Evolutionary conservation across 805 yeast species (phyloP).

Genomic region (Candida coquimbonensis): DNA sequence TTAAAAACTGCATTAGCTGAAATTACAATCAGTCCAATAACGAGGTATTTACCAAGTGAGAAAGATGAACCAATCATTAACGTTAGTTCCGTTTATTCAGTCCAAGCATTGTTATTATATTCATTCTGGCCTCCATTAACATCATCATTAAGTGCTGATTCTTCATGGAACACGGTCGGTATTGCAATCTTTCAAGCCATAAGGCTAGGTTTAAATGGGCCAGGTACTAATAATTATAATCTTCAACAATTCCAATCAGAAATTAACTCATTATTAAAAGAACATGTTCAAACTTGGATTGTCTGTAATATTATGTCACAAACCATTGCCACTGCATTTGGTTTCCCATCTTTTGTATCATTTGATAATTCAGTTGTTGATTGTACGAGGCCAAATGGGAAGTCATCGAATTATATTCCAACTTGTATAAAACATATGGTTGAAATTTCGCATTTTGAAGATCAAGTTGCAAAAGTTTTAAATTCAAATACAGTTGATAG

Average conservation of each 20-base stretch:
- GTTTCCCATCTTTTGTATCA: slow-evolving; percentile 88
- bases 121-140: slow-evolving; percentile 96
- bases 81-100: slow-evolving; percentile 87
- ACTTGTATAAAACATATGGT: slow-evolving; percentile 58
- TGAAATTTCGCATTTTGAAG: slow-evolving; percentile 79
- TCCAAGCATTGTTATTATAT: slow-evolving; percentile 83
- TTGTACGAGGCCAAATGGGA: slow-evolving; percentile 38
- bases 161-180: slow-evolving; percentile 93
- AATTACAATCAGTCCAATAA: slow-evolving; percentile 83
- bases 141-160: slow-evolving; percentile 89
- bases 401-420: slow-evolving; percentile 22
- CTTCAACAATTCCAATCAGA: slow-evolving; percentile 32
- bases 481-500: slow-evolving; percentile 65
- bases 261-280: slow-evolving; percentile 40
- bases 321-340: slow-evolving; percentile 84
- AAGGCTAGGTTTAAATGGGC: slow-evolving; percentile 83
- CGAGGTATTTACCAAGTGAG: slow-evolving; percentile 73
- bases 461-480: slow-evolving; percentile 72
- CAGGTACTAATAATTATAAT: slow-evolving; percentile 44
- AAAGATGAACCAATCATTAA: slow-evolving; percentile 77
- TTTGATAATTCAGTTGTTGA: slow-evolving; percentile 66
- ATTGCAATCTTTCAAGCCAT: slow-evolving; percentile 90
- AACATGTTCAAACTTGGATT: slow-evolving; percentile 89
- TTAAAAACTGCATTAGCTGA: slow-evolving; percentile 78
- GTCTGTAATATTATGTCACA: slow-evolving; percentile 88